Evolutionary conservation across 768 basidiomycete species (phyloP).

Genomic region (Lentinula guzmanii): DNA sequence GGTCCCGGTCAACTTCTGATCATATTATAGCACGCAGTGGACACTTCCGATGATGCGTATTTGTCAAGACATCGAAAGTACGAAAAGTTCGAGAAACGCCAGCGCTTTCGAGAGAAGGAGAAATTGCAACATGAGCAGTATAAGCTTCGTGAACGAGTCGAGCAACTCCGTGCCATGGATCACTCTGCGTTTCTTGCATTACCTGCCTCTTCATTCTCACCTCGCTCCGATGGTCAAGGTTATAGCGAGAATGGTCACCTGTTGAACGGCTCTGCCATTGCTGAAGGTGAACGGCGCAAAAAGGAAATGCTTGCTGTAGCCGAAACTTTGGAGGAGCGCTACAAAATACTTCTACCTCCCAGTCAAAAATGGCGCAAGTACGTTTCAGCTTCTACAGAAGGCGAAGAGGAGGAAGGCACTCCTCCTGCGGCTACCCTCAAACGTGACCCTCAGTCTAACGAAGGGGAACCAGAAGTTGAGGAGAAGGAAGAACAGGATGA

Average conservation of each 20-base stretch:
- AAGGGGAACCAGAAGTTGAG: constrained; percentile 1
- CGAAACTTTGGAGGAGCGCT: constrained; percentile 60
- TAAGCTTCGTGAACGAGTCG: constrained; percentile 84
- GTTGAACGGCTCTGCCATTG: constrained; percentile 30
- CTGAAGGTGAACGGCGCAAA: constrained; percentile 71
- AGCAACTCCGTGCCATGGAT: constrained; percentile 75
- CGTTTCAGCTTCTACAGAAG: not conserved
- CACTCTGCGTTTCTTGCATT: constrained; percentile 59
- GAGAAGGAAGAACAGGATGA: not conserved
- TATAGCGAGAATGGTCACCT: constrained; percentile 23
- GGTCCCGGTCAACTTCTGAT: not conserved
- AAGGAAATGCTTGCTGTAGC: constrained; percentile 73
- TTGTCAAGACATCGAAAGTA: constrained; percentile 82
- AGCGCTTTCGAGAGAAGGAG: constrained; percentile 84
- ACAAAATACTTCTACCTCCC: constrained; percentile 66
- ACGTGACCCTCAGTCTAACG: not conserved
- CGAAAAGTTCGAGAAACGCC: constrained; percentile 80
- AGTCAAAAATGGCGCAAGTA: constrained; percentile 30
- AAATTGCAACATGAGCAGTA: constrained; percentile 90
- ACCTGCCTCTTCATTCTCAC: constrained; percentile 54
- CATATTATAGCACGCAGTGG: constrained; percentile 26
- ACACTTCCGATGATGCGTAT: constrained; percentile 78
- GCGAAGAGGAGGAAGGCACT: not conserved
- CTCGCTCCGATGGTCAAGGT: constrained; percentile 19
- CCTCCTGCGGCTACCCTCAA: not conserved